Base-by-base conservation (phyloP, 1,284 basidiomycete genomes). In the Heimioporus retisporus region DNA sequence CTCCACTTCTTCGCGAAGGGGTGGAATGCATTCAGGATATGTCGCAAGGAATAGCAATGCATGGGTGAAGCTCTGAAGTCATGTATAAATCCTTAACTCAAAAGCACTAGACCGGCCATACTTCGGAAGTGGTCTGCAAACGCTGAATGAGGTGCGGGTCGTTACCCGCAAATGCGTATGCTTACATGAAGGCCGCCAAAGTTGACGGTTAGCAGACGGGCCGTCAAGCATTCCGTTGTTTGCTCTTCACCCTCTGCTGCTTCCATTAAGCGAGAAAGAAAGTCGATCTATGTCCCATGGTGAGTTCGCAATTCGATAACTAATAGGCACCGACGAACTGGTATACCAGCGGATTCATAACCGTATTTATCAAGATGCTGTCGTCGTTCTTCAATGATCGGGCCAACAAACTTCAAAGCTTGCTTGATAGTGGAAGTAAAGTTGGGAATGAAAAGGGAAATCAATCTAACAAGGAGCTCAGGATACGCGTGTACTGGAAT, bases 231-330 rank as follows among this genome's bases (percentile, higher is more conserved):
- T 40, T 73, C 65, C 1, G 77, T 64, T 0, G 73, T 54, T 14
- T 69, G 76, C 56, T 83, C 77, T 13, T 76, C 71, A 7, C 75
- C 78, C 11, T 76, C 70, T 2, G 80, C 77, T 6, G 71, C 75
- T n/a, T 86, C 81, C 65, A 86, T 77, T 23, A 86, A 63, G 84
- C 84, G 86, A 53, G 77, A 78, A 16, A 88, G 68, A 48, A 83
- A 63, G 65, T 84, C 82, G 62, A 82, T 80, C 81, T 85, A 66
- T 25, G 8, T 6, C 15, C 19, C 16, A 46, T 46, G 44, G 19
- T 16, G 19, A 46, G 5, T n/a, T 46, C 19, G 44, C 44, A 46
- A 35, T 35, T 35, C 35, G 16, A 11, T 16, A 46, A 21, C 15
- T 4, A 46, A 46, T 46, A 46, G 19, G 2, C 31, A 42, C 35